These are phyloP conservation scores for Hypoxylon sp. DNA, from an alignment of 2,329 filamentous ascomycete genomes.

Conservation along the genomic window DNA sequence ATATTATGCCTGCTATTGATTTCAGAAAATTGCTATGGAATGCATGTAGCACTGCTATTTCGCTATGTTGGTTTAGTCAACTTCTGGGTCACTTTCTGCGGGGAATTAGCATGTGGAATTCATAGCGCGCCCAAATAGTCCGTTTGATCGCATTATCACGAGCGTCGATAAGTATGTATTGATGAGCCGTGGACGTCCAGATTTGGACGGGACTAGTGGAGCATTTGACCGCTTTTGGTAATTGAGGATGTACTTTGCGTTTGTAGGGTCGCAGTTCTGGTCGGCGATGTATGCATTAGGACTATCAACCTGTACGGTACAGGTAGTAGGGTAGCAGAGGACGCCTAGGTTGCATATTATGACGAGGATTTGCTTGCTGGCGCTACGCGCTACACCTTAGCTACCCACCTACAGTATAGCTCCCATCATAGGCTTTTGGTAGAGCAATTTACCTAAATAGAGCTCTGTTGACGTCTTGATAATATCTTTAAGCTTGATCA, in stretches of 20 bases:
- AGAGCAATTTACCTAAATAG: not conserved
- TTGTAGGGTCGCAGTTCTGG: slow-evolving; percentile 40
- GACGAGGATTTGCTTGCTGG: slow-evolving; percentile 35
- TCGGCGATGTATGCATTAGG: slow-evolving; percentile 32
- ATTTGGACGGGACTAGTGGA: slow-evolving; percentile 41
- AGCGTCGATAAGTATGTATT: slow-evolving; percentile 25
- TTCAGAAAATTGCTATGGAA: slow-evolving; percentile 2
- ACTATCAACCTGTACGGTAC: slow-evolving; percentile 14
- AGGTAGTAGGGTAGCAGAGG: slow-evolving; percentile 18
- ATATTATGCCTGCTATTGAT: slow-evolving; percentile 8
- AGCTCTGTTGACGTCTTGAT: not conserved
- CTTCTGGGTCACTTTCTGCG: slow-evolving; percentile 14
- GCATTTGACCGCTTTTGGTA: slow-evolving; percentile 33
- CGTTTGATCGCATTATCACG: slow-evolving; percentile 35
- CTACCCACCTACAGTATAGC: not conserved
- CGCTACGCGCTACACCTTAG: too few species aligned
- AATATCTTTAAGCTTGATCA: not conserved
- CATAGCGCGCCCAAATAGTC: slow-evolving; percentile 30
- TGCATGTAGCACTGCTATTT: slow-evolving; percentile 6
- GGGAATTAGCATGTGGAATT: slow-evolving; percentile 7
- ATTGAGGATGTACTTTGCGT: slow-evolving; percentile 31
- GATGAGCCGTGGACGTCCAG: slow-evolving; percentile 36
- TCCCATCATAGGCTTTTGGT: not conserved
- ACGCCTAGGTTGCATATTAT: slow-evolving; percentile 29
- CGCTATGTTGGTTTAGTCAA: not conserved